A percentile compares a stretch with the other conserved stretches of the same genome.
Conservation (phyloP, 768 basidiomycete genomes). For the Amyloporia xantha region DNA sequence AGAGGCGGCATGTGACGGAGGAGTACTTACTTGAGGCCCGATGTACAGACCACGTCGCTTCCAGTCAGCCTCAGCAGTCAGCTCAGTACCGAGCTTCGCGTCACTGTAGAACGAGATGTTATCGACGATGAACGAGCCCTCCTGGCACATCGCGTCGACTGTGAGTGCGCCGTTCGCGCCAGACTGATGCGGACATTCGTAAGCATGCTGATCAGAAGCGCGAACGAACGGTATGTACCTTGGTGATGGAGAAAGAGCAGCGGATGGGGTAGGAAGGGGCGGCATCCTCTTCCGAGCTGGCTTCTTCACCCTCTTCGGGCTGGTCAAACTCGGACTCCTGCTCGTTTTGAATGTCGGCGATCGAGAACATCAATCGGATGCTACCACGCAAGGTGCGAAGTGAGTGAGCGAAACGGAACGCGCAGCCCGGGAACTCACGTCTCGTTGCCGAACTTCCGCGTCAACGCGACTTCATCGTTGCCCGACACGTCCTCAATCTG, state of each 20-base stretch:
- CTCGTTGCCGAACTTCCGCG: conserved; percentile 88
- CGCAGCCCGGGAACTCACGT: conserved; percentile 42
- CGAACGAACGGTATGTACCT: conserved; percentile 37
- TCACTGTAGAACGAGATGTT: conserved; percentile 85
- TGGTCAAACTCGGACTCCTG: conserved; percentile 33
- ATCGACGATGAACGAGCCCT: conserved; percentile 78
- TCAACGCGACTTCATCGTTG: conserved; percentile 75
- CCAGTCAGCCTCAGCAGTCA: conserved; percentile 91
- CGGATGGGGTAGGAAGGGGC: conserved; percentile 62
- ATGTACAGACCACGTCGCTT: conserved; percentile 87
- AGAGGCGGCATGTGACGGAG: background rate
- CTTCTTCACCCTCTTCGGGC: conserved; percentile 32
- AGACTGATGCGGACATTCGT: conserved; percentile 28
- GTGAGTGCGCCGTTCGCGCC: conserved; percentile 60
- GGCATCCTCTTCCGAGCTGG: conserved; percentile 26
- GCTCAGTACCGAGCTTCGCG: conserved; percentile 59
- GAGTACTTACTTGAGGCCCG: conserved; percentile 66
- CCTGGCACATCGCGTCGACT: conserved; percentile 73
- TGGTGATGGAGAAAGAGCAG: conserved; percentile 76
- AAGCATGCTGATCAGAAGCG: background rate
- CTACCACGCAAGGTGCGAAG: conserved; percentile 34
- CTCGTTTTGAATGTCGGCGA: conserved; percentile 69
- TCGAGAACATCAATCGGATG: conserved; percentile 87
- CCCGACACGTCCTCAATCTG: conserved; percentile 67
- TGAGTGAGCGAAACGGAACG: background rate